phyloP scores from a whole-genome alignment of 2,329 filamentous ascomycete species.

The Nemania bipapillata region DNA sequence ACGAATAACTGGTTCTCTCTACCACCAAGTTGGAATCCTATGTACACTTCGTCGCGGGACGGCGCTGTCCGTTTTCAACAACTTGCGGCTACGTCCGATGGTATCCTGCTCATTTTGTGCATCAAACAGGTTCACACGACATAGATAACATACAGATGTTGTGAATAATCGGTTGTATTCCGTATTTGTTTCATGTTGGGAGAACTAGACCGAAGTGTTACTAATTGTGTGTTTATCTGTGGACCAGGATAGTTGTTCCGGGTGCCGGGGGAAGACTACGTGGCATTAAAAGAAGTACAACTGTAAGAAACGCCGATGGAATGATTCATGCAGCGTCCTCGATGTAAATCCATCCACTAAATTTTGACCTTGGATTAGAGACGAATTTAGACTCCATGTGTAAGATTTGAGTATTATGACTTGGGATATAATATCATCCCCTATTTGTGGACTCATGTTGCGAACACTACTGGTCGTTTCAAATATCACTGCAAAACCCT shows the following conservation, averaged over 20 bases:
- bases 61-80: constrained; percentile 27
- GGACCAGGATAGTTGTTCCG: neutral
- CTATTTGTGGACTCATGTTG: neutral
- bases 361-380: neutral
- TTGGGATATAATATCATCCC: neutral
- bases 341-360: neutral
- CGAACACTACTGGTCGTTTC: neutral
- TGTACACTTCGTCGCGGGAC: constrained; percentile 11
- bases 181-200: neutral
- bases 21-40: neutral
- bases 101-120: neutral
- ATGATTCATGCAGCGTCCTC: neutral
- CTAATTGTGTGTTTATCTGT: neutral
- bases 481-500: neutral
- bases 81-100: neutral
- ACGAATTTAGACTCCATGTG: neutral
- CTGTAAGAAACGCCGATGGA: neutral
- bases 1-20: neutral
- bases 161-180: constrained; percentile 10
- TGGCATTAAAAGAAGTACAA: neutral
- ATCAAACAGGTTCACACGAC: neutral
- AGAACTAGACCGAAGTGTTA: neutral
- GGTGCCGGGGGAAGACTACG: neutral
- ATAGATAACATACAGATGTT: constrained; percentile 7
- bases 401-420: neutral